Evolutionary conservation across 345 rosid species (phyloP).

Genomic region (Camelina neglecta): DNA sequence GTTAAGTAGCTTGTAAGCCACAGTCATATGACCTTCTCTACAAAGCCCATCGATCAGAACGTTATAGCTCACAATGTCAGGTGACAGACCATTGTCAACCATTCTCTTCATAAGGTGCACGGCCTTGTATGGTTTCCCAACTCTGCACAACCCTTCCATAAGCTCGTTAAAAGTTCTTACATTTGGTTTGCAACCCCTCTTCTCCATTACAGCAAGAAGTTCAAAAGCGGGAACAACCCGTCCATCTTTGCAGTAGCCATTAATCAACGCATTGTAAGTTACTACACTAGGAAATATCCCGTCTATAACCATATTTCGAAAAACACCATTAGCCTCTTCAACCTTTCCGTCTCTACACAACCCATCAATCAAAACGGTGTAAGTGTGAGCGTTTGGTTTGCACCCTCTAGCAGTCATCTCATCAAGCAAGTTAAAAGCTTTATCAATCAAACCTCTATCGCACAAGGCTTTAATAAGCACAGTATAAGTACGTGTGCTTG

Average conservation of each 20-base stretch:
- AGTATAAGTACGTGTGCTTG: conserved; percentile 53
- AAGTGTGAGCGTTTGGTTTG: conserved; percentile 52
- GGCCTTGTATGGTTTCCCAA: conserved; percentile 50
- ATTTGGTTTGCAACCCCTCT: conserved; percentile 53
- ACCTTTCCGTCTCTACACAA: conserved; percentile 55
- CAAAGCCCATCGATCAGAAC: conserved; percentile 56
- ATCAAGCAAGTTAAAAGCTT: conserved; percentile 49
- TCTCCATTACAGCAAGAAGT: conserved; percentile 57
- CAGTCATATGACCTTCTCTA: conserved; percentile 49
- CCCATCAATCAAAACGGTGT: conserved; percentile 54
- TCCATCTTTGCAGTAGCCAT: conserved; percentile 59
- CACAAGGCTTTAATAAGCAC: conserved; percentile 54
- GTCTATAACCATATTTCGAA: conserved; percentile 47
- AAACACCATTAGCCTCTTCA: conserved; percentile 55
- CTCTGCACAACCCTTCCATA: conserved; percentile 59
- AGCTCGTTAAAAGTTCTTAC: conserved; percentile 60
- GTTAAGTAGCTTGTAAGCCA: conserved; percentile 47
- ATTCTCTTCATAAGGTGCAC: conserved; percentile 47
- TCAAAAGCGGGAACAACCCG: conserved; percentile 52
- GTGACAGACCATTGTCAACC: conserved; percentile 48
- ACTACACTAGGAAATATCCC: conserved; percentile 46
- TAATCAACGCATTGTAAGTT: conserved; percentile 57
- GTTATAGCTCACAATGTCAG: conserved; percentile 49
- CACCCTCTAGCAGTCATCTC: conserved; percentile 54
- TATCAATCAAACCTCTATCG: conserved; percentile 48